These are phyloP conservation scores for Plasmodium knowlesi DNA, from an alignment of 169 alveolate genomes.

Conservation along the genomic window DNA sequence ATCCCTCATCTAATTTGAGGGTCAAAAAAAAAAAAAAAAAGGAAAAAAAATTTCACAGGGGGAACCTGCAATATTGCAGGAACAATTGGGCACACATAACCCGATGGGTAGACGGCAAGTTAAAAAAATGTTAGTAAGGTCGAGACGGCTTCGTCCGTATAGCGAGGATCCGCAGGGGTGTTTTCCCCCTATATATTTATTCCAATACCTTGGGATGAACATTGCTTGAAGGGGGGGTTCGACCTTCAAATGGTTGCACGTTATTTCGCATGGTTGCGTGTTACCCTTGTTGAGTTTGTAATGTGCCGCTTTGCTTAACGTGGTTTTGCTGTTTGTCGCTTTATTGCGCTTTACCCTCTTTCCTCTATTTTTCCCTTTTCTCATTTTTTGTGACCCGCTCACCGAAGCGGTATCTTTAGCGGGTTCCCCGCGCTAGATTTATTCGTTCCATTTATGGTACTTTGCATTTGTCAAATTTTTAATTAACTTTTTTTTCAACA, in stretches of 20 bases:
- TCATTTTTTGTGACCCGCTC: not conserved
- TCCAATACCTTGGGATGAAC: not conserved
- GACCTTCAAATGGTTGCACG: not conserved
- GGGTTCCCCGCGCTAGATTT: not conserved
- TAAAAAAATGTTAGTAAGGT: not conserved
- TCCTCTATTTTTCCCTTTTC: not conserved
- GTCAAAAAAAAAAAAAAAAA: not conserved
- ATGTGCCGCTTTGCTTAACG: not conserved
- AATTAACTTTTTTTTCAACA: not conserved
- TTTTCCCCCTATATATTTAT: not conserved
- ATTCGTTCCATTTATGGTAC: not conserved
- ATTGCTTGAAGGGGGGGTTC: not conserved
- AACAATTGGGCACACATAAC: not conserved
- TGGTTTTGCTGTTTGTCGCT: not conserved
- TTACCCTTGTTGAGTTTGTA: not conserved
- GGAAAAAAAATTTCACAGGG: not conserved
- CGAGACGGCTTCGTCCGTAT: not conserved
- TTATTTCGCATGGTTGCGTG: not conserved
- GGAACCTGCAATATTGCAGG: not conserved
- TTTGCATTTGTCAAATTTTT: not conserved
- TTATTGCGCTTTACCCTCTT: not conserved
- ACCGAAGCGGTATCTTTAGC: not conserved
- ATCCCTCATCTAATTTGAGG: not conserved
- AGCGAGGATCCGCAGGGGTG: not conserved
- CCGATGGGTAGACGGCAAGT: not conserved